Evolutionary conservation across 169 alveolate species (phyloP).

Genomic region (Cardiosporidium cionae): DNA sequence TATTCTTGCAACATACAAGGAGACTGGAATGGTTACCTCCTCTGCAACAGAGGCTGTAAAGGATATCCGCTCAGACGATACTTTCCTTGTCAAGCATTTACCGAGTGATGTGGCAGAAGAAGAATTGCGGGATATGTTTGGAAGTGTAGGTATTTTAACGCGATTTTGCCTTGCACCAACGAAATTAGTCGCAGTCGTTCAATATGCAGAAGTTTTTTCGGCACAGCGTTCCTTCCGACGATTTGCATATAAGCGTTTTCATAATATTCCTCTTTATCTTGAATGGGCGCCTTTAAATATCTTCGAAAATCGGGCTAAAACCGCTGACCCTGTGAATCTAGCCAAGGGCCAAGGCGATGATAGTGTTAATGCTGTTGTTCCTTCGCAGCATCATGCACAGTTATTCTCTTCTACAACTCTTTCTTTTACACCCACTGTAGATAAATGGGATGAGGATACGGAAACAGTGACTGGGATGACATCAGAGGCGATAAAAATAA

Average conservation of each 20-base stretch:
- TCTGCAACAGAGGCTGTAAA: slow-evolving; percentile 1
- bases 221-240: slow-evolving; percentile 77
- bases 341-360: neutral
- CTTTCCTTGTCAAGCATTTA: slow-evolving; percentile 46
- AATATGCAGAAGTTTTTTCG: slow-evolving; percentile 55
- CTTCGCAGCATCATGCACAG: neutral
- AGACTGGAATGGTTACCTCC: neutral
- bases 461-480: neutral
- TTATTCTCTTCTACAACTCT: neutral
- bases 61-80: slow-evolving; percentile 24
- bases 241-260: slow-evolving; percentile 68
- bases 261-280: slow-evolving; percentile 71
- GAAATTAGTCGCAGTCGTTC: slow-evolving; percentile 76
- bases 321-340: too few species aligned
- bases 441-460: neutral
- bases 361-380: neutral
- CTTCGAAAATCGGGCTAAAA: slow-evolving; percentile 17
- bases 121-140: slow-evolving; percentile 53
- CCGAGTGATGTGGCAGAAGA: slow-evolving; percentile 39
- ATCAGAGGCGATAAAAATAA: neutral
- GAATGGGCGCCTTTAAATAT: slow-evolving; percentile 82
- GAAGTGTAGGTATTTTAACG: slow-evolving; percentile 64
- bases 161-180: slow-evolving; percentile 75
- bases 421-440: neutral
- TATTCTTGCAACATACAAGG: neutral